Base-by-base conservation (phyloP, 106 monocot genomes). In the Vanilla planifolia region DNA sequence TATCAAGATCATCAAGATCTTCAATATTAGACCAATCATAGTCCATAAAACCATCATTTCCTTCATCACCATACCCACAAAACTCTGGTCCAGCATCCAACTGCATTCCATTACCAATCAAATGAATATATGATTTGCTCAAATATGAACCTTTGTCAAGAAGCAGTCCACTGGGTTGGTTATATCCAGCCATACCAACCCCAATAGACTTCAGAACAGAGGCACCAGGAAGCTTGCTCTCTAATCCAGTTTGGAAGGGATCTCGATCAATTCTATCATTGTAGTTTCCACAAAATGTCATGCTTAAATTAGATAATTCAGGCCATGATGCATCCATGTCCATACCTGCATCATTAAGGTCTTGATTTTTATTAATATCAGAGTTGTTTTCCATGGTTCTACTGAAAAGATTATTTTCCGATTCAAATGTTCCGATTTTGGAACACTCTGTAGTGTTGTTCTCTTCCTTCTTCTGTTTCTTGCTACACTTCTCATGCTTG, bases 311-410 rank as follows among this genome's bases (percentile, higher is more conserved):
- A 60, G 84, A 84, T 23, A 85, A 70, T 71, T 88, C 80, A 48
- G 79, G 41, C 84, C 81, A 93, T 4, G 81, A 26, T n/a, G n/a
- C n/a, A 79, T 88, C 93, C 62, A 93, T 47, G 47, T 79, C 73
- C 73, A 67, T 21, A 39, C 70, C 72, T 52, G 48, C 10, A 50
- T 77, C 74, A 55, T 78, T 75, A 36, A 16, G 34, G 10, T 64
- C 64, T 36, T 50, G 22, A 37, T 24, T 15, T 42, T 57, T 29
- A 71, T 55, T 53, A 61, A 60, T 59, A 67, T 43, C 14, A 17
- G 81, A 74, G 28, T 48, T 52, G 21, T 67, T 60, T 42, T 82
- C 69, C 33, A 67, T 29, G 45, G 43, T 35, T 44, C 25, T 61
- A 36, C 17, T 68, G 50, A 50, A 35, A 16, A 76, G 30, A 13